Conservation (phyloP, 768 basidiomycete genomes). For the Butyriboletus loyo region DNA sequence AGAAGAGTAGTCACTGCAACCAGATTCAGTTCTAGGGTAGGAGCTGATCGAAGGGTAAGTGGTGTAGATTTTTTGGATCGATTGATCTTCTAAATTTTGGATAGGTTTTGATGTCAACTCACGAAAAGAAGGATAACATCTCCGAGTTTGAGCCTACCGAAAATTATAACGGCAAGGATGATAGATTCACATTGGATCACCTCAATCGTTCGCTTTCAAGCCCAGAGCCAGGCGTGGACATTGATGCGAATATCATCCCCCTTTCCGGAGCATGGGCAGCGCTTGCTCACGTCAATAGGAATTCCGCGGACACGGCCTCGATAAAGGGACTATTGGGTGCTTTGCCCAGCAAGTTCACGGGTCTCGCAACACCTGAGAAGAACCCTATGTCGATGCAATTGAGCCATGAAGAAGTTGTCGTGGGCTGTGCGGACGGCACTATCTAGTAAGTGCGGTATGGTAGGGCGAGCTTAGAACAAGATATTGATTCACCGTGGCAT, state of each 20-base stretch:
- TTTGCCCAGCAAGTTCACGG: slow-evolving; percentile 67
- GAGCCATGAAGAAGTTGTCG: slow-evolving; percentile 87
- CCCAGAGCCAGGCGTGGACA: slow-evolving; percentile 47
- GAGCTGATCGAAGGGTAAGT: slow-evolving; percentile 78
- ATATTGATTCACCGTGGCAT: slow-evolving; percentile 11
- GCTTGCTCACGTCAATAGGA: slow-evolving; percentile 43
- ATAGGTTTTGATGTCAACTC: slow-evolving; percentile 83
- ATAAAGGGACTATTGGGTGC: slow-evolving; percentile 60
- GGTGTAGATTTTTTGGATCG: neutral
- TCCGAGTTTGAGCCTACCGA: slow-evolving; percentile 20
- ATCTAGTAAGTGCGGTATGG: slow-evolving; percentile 64
- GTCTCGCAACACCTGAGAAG: slow-evolving; percentile 84
- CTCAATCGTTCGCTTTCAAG: slow-evolving; percentile 11
- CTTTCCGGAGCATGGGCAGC: slow-evolving; percentile 76
- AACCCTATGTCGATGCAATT: slow-evolving; percentile 94
- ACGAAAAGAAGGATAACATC: slow-evolving; percentile 51
- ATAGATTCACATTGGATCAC: slow-evolving; percentile 6
- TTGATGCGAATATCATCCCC: slow-evolving; percentile 63
- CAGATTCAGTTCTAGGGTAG: slow-evolving; percentile 77
- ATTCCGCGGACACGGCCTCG: slow-evolving; percentile 28
- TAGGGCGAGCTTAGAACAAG: neutral
- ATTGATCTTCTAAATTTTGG: neutral
- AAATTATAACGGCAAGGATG: slow-evolving; percentile 16
- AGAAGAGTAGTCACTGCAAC: slow-evolving; percentile 84
- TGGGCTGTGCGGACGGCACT: slow-evolving; percentile 87